Evolutionary conservation across 208 protist genomes (phyloP), one percentile per base, ranked within the genome.

Genomic region (Crithidia acanthocephali): DNA sequence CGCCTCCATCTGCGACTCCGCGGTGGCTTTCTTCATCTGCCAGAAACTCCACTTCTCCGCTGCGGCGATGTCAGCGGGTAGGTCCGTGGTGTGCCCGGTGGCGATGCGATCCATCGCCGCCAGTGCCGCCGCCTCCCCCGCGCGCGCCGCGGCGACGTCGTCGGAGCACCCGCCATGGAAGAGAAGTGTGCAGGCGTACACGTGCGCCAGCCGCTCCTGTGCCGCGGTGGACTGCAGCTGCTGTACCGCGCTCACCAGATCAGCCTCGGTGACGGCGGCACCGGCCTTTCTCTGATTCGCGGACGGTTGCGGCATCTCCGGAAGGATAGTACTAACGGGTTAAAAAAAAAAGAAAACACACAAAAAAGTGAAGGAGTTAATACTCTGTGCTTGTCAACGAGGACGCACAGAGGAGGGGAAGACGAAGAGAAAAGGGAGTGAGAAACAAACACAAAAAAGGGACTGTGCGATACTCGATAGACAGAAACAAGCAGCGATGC

Each of bases 91-190:
- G 2, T 1, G 33, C 1, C 68, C 66, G 11, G 11, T 30, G 23
- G 42, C 42, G n/a, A 71, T 52, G 35, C 65, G 65, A 20, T 71
- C 53, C 65, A 71, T 71, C 55, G 65, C 65, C 4, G 9, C 2
- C 28, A 55, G 20, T 1, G 65, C 65, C 0, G 52, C 65, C 42
- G 50, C 65, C 55, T 71, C 65, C 0, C 44, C 30, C 2, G 42
- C 55, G 4, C 30, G n/a, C 9, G 65, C 65, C 53, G 15, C 65
- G 1, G 55, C 65, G 10, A 44, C 52, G 22, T 61, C 44, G 20
- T 16, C n/a, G 0, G 44, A 62, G 16, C 32, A 37, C 6, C 1
- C 5, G 2, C 32, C 65, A 42, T 44, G 18, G 13, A 45, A 61
- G 40, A 62, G 23, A 0, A 28, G 13, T 0, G 55, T 30, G 28